Base-by-base conservation (phyloP, 108 stramenopile species). In the Nitzschia putrida region DNA sequence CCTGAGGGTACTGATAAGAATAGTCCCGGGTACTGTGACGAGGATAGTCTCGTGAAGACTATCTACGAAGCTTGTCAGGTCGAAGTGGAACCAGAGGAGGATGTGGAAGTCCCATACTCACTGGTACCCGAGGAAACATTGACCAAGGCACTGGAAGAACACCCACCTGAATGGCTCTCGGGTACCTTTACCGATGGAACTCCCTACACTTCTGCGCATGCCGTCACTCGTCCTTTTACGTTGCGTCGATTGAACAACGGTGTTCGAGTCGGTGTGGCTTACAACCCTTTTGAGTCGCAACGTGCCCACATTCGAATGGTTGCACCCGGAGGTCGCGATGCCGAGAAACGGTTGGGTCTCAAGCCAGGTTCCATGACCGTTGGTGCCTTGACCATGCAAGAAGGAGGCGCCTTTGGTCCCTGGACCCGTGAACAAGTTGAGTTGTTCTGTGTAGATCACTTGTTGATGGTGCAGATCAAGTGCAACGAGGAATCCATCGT, bases 381-480 rank as follows among this genome's bases (percentile, higher is more conserved):
- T 7, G 98, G 97, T n/a, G 91, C 97, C 9, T 86, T 95, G 24
- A 93, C 97, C 26, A 96, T 98, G 96, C 97, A 97, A 78, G 98
- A 98, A 74, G 98, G 98, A 39, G 98, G 98, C 11, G 95, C 96
- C 16, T 96, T 98, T 71, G 95, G 93, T 38, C 72, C 72, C 22
- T 97, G 92, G 86, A 85, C 92, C 11, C 95, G 98, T 51, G 96
- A 98, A 69, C 96, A 97, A 78, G 98, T 98, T 40, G 98, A 98
- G 80, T 80, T 98, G 13, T 98, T 98, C 69, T 97, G 97, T 66
- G 96, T 98, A 29, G 97, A 98, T 73, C 94, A 96, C 72, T 81
- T 98, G 22, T 83, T 98, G 44, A 98, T 97, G 98, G 98, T 98
- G 2, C 95, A 97, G 69, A 95, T 98, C 70, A 93, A 89, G 61